These are phyloP conservation scores for Cordyceps tenuipes DNA, from an alignment of 2,329 filamentous ascomycete species.

Conservation along the genomic window DNA sequence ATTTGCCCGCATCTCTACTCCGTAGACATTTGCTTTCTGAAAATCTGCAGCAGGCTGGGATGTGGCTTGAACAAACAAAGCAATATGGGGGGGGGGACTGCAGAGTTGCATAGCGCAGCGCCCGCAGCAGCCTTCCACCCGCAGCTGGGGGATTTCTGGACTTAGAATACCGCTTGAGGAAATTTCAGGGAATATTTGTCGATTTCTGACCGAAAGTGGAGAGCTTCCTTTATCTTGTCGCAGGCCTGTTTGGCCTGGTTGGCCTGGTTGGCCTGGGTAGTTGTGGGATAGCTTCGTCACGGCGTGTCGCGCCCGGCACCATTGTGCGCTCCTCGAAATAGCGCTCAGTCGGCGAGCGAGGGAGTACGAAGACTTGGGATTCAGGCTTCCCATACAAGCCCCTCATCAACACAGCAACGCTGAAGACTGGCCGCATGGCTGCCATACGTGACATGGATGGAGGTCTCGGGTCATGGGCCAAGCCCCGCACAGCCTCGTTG, in stretches of 20 bases:
- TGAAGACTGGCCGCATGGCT: too few relatives aligned
- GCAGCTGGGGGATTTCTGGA: neutral
- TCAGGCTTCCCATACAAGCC: too few relatives aligned
- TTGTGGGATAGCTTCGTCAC: neutral
- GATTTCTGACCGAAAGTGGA: neutral
- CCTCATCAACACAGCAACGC: too few relatives aligned
- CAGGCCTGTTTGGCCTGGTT: neutral
- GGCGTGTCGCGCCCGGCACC: too few relatives aligned
- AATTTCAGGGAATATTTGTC: neutral
- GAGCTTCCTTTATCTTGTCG: neutral
- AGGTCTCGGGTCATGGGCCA: too few relatives aligned
- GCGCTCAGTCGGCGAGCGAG: too few relatives aligned
- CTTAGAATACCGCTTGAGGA: neutral
- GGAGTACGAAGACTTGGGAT: too few relatives aligned
- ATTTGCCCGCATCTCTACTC: neutral
- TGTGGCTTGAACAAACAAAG: constrained; percentile 3
- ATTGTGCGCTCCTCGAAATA: too few relatives aligned
- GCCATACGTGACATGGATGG: too few relatives aligned
- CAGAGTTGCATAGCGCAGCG: neutral
- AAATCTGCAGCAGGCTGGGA: neutral
- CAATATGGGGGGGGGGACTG: neutral
- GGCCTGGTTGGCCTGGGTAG: neutral
- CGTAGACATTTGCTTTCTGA: neutral
- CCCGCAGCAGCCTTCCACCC: neutral
- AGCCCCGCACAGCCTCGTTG: too few relatives aligned